These are phyloP conservation scores for Hymenoscyphus occultus DNA, from an alignment of 2,329 filamentous ascomycete genomes.

Conservation along the genomic window DNA sequence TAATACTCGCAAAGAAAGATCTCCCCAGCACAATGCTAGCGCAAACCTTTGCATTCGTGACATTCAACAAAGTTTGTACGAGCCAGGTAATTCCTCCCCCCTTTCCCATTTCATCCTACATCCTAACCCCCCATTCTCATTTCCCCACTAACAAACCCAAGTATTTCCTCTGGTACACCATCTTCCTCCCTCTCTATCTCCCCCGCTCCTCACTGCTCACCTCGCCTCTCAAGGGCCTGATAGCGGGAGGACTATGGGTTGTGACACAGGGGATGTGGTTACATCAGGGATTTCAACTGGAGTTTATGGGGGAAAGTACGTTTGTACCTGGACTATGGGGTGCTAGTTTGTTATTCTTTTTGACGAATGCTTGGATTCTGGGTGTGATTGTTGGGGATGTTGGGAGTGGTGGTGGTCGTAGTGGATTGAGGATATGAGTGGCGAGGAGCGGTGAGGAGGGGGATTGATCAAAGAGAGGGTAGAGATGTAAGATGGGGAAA, in stretches of 20 bases:
- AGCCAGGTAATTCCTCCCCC: slow-evolving; percentile 67
- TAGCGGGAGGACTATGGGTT: slow-evolving; percentile 71
- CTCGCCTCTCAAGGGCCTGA: slow-evolving; percentile 54
- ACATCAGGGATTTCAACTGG: slow-evolving; percentile 70
- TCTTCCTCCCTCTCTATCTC: slow-evolving; percentile 89
- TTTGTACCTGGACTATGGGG: slow-evolving; percentile 84
- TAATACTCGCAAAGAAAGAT: slow-evolving; percentile 76
- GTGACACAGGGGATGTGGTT: slow-evolving; percentile 72
- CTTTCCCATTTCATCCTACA: neutral
- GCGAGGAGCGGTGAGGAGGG: neutral
- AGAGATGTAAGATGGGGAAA: neutral
- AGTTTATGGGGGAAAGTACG: slow-evolving; percentile 76
- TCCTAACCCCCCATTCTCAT: no score
- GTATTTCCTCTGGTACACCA: slow-evolving; percentile 99
- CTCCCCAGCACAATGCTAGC: slow-evolving; percentile 83
- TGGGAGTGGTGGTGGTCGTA: slow-evolving; percentile 14
- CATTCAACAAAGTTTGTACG: slow-evolving; percentile 98
- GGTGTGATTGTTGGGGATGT: slow-evolving; percentile 73
- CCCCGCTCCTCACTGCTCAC: slow-evolving; percentile 70
- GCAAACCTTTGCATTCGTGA: slow-evolving; percentile 95
- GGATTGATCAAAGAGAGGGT: neutral
- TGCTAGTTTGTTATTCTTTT: slow-evolving; percentile 74
- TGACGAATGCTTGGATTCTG: slow-evolving; percentile 83
- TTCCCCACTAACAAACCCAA: slow-evolving; percentile 45
- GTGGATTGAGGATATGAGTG: neutral